Evolutionary conservation across 2,329 filamentous ascomycete species (phyloP), one percentile per base, ranked within the genome.

Genomic region (Arthrobotrys entomopaga): DNA sequence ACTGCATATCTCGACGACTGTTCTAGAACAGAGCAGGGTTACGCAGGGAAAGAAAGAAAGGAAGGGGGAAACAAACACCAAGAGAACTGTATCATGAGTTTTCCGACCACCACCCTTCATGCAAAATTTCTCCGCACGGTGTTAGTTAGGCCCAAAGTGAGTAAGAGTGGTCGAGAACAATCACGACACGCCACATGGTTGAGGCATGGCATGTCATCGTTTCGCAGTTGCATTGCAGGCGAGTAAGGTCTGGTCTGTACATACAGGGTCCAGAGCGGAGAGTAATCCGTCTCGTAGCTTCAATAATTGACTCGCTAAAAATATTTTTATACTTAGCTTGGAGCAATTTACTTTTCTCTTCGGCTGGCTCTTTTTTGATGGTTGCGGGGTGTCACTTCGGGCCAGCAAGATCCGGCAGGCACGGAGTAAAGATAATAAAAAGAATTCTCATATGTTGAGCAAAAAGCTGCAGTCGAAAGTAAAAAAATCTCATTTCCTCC

Each of bases 401-500:
- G 50, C 65, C 58, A 63, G 54, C 46, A 50, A 29, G 50, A 70
- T 60, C 65, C 65, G 43, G 46, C 58, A 52, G 11, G 42, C 42
- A 46, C 42, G 11, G 42, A 46, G 13, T 5, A 19, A 46, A 46
- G n/a, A 26, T 42, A 52, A 57, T 24, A 66, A 46, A 42, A 29
- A 46, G 24, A 19, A 40, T 1, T 46, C 42, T 19, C 2, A 46
- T 13, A 46, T 10, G 29, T 5, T 34, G 29, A 34, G 20, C 19
- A 63, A 48, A 57, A 48, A 26, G 48, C 58, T 42, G 48, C 53
- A 50, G 46, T 57, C 24, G 49, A 67, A 71, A 50, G 46, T 57
- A 16, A 40, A 67, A 71, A 67, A 65, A 53, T 43, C 70, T 74
- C 70, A 74, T 74, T 74, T 74, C 70, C 58, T 67, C 63, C 58